A percentile compares a stretch with the other conserved stretches of the same genome.
Conservation (phyloP, 1,284 basidiomycete species). For the Ceratobasidium theobromae region DNA sequence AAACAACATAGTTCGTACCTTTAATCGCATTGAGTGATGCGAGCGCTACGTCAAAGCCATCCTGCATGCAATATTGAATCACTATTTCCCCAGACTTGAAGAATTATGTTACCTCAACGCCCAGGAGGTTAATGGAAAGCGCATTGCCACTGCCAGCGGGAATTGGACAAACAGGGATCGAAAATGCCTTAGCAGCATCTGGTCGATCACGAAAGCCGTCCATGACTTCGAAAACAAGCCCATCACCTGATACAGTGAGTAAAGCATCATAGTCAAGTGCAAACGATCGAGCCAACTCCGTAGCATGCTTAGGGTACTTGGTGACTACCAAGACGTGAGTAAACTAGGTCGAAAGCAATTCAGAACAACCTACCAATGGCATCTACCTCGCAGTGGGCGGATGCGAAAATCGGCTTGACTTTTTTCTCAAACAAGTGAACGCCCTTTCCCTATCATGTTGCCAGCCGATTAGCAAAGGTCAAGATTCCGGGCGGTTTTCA, state of each 20-base stretch:
- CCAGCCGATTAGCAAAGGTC: background rate
- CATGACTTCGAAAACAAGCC: slow-evolving; percentile 86
- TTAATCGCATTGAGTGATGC: slow-evolving; percentile 87
- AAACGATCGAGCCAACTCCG: slow-evolving; percentile 65
- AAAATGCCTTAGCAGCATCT: slow-evolving; percentile 68
- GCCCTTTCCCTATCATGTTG: slow-evolving; percentile 63
- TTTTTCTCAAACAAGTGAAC: slow-evolving; percentile 59
- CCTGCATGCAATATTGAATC: slow-evolving; percentile 44
- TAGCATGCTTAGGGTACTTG: slow-evolving; percentile 69
- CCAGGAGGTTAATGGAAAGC: slow-evolving; percentile 72
- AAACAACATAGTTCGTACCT: slow-evolving; percentile 56
- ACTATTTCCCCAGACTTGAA: background rate
- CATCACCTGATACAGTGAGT: slow-evolving; percentile 87
- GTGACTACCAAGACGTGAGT: slow-evolving; percentile 57
- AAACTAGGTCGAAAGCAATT: slow-evolving; percentile 2
- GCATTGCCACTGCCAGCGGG: slow-evolving; percentile 89
- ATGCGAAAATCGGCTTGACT: slow-evolving; percentile 78
- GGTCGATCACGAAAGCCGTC: slow-evolving; percentile 83
- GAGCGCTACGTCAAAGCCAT: slow-evolving; percentile 71
- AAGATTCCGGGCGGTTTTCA: background rate
- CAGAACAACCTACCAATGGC: slow-evolving; percentile 54
- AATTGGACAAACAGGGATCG: slow-evolving; percentile 78
- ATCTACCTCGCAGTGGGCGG: slow-evolving; percentile 72
- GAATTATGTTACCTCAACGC: slow-evolving; percentile 52
- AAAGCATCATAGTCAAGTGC: slow-evolving; percentile 73